Evolutionary conservation across 192 early-diverging fungal genomes (phyloP), one percentile per base, ranked within the genome.

Genomic region (Coemansia umbellata): DNA sequence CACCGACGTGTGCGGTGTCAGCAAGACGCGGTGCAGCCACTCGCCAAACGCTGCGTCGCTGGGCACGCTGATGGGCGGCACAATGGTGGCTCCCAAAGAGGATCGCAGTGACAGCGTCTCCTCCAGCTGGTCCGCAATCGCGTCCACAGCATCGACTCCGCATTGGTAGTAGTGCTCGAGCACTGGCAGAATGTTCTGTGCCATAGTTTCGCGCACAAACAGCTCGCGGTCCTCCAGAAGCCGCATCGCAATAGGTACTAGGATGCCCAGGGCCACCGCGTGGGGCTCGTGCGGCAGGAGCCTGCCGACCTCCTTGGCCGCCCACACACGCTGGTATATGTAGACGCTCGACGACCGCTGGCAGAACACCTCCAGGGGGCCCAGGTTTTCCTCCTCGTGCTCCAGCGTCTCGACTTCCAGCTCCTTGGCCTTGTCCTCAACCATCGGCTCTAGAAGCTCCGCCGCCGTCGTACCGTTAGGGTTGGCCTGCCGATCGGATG

Each of bases 291-390:
- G 18, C 17, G 24, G 13, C 5, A 77, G 51, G 28, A 70, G 53
- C 21, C 55, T 36, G 8, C 63, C 66, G 7, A 61, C 67, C 32
- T 70, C 67, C 33, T 70, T 70, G 15, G 74, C 68, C 14, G 74
- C 66, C 74, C 74, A 77, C 18, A 77, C 74, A 23, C 77, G 70
- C 55, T 74, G 71, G 33, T 69, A 79, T 33, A 73, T 69, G 40
- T 63, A 69, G 31, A 68, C 55, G 56, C 70, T 74, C 5, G 51
- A 18, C 15, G 78, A 30, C 30, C 78, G 62, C 47, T 64, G 56
- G 51, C 62, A 69, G 13, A 79, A 64, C 4, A 68, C 50, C 41
- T 79, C 70, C 11, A 79, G 32, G 5, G 63, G 50, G 19, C 50
- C 66, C 57, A 79, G 67, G 33, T 79, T 55, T 42, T 60, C 71